Percentiles rank a stretch among this genome's conserved stretches.
phyloP scores from a whole-genome alignment of 225 moss, liverwort and hornwort genomes.

The Physcomitrium patens region DNA sequence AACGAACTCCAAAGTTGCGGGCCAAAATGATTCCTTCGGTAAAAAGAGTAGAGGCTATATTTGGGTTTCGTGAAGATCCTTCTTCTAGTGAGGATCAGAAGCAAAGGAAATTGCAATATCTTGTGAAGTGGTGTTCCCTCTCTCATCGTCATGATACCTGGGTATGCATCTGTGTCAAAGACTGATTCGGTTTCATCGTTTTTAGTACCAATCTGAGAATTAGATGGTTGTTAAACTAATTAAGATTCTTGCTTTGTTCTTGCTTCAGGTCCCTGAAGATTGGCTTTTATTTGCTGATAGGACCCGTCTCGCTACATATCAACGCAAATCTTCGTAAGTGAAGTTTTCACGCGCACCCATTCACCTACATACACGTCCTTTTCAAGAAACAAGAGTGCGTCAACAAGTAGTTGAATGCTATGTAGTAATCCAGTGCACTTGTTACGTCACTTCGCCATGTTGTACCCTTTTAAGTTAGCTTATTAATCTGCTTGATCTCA shows the following conservation, averaged over 20 bases:
- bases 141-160: conserved; percentile 90
- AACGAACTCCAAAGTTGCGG: conserved; percentile 41
- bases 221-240: conserved; percentile 19
- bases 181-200: conserved; percentile 9
- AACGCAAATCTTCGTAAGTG: conserved; percentile 70
- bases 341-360: not conserved
- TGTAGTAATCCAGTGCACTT: conserved; percentile 12
- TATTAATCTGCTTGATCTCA: no score
- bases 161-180: conserved; percentile 49
- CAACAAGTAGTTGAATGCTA: conserved; percentile 1
- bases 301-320: conserved; percentile 48
- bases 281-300: conserved; percentile 64
- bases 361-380: not conserved
- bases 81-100: conserved; percentile 36
- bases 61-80: conserved; percentile 68
- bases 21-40: conserved; percentile 52
- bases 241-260: conserved; percentile 19
- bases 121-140: conserved; percentile 81
- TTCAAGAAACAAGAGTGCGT: not conserved
- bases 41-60: conserved; percentile 60
- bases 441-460: conserved; percentile 4
- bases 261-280: conserved; percentile 75
- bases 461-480: not conserved
- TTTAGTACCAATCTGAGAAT: conserved; percentile 11
- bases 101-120: conserved; percentile 54